Conservation (phyloP, 306 rosid species). For the Fragaria vesca region DNA sequence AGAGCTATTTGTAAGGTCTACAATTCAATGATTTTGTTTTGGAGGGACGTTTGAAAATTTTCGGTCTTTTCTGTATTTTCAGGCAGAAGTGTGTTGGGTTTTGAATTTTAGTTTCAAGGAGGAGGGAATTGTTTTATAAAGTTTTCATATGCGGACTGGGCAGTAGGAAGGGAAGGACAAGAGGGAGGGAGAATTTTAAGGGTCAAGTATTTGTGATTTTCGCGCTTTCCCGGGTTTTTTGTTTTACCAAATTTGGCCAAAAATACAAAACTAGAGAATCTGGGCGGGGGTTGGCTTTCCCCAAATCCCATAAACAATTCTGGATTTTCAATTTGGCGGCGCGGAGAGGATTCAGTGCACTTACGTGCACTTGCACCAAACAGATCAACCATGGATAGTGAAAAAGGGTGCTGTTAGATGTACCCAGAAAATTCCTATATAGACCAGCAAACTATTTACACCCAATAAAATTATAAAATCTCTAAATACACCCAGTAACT, state of each 20-base stretch:
- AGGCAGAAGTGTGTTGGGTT: not conserved
- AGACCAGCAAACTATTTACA: too few relatives aligned
- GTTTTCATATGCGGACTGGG: not conserved
- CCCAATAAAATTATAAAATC: too few relatives aligned
- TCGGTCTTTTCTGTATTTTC: not conserved
- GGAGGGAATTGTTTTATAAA: not conserved
- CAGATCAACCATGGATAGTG: too few relatives aligned
- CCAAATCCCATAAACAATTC: not conserved
- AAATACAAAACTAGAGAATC: not conserved
- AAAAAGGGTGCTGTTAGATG: too few relatives aligned
- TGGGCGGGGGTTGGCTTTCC: not conserved
- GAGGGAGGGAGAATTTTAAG: not conserved
- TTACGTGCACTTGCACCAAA: too few relatives aligned
- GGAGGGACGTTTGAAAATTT: slow-evolving; percentile 11
- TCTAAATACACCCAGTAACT: too few relatives aligned
- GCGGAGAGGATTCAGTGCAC: too few relatives aligned
- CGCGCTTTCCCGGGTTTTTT: not conserved
- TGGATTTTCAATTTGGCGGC: not conserved
- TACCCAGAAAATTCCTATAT: too few relatives aligned
- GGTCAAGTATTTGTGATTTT: not conserved
- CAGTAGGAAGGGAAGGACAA: not conserved
- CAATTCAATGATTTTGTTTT: not conserved
- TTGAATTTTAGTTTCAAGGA: not conserved
- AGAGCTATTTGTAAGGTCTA: not conserved
- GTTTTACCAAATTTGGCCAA: not conserved